phyloP scores from a whole-genome alignment of 1,139 yeast genomes.

The Geotrichum klebahnii region DNA sequence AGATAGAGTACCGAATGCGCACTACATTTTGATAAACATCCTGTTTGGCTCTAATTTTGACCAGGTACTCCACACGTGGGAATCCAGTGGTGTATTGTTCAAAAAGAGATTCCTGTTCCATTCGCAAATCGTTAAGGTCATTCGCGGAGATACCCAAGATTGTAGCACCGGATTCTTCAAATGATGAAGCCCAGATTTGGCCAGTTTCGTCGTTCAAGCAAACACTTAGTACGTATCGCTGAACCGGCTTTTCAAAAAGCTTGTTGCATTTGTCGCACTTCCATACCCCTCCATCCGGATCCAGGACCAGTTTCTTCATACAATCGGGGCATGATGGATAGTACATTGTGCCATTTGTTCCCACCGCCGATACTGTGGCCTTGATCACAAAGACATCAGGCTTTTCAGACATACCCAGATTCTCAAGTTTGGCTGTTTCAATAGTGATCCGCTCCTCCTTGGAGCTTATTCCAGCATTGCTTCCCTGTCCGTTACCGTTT shows the following conservation, averaged over 20 bases:
- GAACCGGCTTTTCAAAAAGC: slow-evolving; percentile 61
- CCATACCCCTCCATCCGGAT: slow-evolving; percentile 65
- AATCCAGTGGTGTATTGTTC: slow-evolving; percentile 49
- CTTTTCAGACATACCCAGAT: slow-evolving; percentile 60
- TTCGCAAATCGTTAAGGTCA: slow-evolving; percentile 54
- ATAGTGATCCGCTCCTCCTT: slow-evolving; percentile 51
- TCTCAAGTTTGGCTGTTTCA: slow-evolving; percentile 60
- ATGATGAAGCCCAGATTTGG: slow-evolving; percentile 80
- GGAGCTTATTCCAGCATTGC: slow-evolving; percentile 36
- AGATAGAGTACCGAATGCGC: slow-evolving; percentile 70
- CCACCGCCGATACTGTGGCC: slow-evolving; percentile 64
- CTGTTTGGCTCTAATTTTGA: slow-evolving; percentile 76
- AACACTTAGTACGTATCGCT: slow-evolving; percentile 71
- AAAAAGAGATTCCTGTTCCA: slow-evolving; percentile 47
- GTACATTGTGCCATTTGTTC: slow-evolving; percentile 63
- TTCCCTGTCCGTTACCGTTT: slow-evolving; percentile 31
- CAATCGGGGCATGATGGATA: slow-evolving; percentile 93
- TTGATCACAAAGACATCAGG: slow-evolving; percentile 75
- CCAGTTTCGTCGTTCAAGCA: slow-evolving; percentile 76
- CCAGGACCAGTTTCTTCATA: slow-evolving; percentile 76
- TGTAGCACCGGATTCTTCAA: slow-evolving; percentile 75
- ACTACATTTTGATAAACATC: slow-evolving; percentile 78
- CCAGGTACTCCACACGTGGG: slow-evolving; percentile 64
- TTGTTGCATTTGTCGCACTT: slow-evolving; percentile 89
- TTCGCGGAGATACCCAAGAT: slow-evolving; percentile 69